These are phyloP conservation scores for Suhomyces ambrosiae DNA, from an alignment of 1,139 yeast genomes.

Conservation along the genomic window DNA sequence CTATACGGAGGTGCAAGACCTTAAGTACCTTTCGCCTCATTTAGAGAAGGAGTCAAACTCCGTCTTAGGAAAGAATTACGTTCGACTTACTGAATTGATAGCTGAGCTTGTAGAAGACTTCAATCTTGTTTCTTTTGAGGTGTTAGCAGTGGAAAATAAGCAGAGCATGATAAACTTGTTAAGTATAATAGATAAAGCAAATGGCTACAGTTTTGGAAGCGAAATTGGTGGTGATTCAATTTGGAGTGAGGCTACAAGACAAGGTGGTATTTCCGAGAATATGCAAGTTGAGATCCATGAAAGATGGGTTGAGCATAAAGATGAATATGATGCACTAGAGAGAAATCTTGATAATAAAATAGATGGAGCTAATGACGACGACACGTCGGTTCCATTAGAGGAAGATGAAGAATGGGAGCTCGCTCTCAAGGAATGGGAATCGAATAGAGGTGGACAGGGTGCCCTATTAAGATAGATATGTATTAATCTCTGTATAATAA, in stretches of 20 bases:
- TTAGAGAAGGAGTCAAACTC: constrained; percentile 70
- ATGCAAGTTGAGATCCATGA: constrained; percentile 80
- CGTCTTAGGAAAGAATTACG: constrained; percentile 62
- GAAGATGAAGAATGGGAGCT: constrained; percentile 75
- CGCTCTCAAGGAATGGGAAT: constrained; percentile 68
- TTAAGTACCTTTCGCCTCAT: constrained; percentile 66
- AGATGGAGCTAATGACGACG: constrained; percentile 33
- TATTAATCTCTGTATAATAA: neutral
- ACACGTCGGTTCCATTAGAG: constrained; percentile 31
- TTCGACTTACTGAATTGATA: constrained; percentile 72
- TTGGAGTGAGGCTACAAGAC: constrained; percentile 94
- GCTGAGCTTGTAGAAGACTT: constrained; percentile 86
- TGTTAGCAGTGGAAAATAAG: constrained; percentile 87
- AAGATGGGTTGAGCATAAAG: constrained; percentile 90
- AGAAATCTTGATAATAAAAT: constrained; percentile 53
- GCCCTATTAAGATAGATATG: constrained; percentile 10
- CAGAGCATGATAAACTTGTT: constrained; percentile 84
- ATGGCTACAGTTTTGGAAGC: constrained; percentile 91
- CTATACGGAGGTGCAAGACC: constrained; percentile 90
- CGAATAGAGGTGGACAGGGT: constrained; percentile 21
- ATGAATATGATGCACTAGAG: constrained; percentile 66
- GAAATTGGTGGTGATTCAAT: constrained; percentile 95
- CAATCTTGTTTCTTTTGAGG: constrained; percentile 86
- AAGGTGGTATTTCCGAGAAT: constrained; percentile 57
- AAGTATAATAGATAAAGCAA: constrained; percentile 81